A percentile compares a stretch with the other conserved stretches of the same genome.
These are phyloP conservation scores for Malus sylvestris DNA, from an alignment of 306 rosid genomes.

Conservation along the genomic window DNA sequence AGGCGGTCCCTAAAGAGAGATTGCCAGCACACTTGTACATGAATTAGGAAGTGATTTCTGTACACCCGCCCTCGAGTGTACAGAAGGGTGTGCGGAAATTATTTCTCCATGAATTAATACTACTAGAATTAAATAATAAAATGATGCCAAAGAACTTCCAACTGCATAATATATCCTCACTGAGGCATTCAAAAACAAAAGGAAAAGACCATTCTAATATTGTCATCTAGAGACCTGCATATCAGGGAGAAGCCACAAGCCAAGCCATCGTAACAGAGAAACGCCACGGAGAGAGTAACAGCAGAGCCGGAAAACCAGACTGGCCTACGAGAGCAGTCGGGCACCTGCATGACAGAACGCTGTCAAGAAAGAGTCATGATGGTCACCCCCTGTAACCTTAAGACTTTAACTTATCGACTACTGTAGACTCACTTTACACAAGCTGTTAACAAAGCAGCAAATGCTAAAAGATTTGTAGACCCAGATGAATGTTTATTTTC, in stretches of 20 bases:
- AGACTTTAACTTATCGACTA: conserved; percentile 18
- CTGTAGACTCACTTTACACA: conserved; percentile 40
- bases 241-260: conserved; percentile 19
- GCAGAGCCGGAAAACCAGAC: conserved; percentile 21
- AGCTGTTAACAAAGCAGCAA: conserved; percentile 31
- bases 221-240: background rate
- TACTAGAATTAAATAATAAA: background rate
- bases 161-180: conserved; percentile 4
- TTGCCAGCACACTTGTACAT: conserved; percentile 54
- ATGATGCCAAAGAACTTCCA: background rate
- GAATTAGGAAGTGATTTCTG: conserved; percentile 5
- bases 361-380: conserved; percentile 17
- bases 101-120: background rate
- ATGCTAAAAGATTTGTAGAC: conserved; percentile 14
- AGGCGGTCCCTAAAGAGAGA: conserved; percentile 58
- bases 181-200: background rate
- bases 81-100: background rate
- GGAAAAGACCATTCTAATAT: background rate
- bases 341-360: conserved; percentile 21
- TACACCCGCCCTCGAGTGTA: background rate
- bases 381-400: conserved; percentile 22
- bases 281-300: conserved; percentile 1
- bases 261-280: conserved; percentile 4
- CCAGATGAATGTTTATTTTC: conserved; percentile 30
- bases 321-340: conserved; percentile 14